Conservation (phyloP, 2,329 filamentous ascomycete genomes). For the Calonectria pauciramosa region DNA sequence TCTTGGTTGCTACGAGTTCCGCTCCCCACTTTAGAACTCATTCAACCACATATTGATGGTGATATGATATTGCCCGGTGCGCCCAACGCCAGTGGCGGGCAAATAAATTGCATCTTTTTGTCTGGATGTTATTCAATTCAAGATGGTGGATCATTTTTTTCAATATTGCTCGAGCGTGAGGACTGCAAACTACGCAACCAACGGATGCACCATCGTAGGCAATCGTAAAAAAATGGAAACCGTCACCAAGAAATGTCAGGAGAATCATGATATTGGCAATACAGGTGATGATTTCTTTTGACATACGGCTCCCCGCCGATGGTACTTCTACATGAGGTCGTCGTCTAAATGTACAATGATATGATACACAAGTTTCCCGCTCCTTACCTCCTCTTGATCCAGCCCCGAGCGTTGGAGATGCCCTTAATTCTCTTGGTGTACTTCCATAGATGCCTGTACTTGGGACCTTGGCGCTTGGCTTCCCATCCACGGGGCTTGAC, state of each 20-base stretch:
- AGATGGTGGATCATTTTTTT: not conserved
- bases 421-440: constrained; percentile 71
- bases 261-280: not conserved
- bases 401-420: constrained; percentile 57
- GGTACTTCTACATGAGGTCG: constrained; percentile 40
- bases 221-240: too few species aligned
- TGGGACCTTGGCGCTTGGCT: constrained; percentile 73
- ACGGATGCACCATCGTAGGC: not conserved
- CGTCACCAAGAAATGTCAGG: not conserved
- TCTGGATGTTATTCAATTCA: not conserved
- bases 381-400: constrained; percentile 56
- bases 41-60: not conserved
- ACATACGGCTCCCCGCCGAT: constrained; percentile 13
- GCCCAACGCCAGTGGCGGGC: too few species aligned
- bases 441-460: constrained; percentile 76
- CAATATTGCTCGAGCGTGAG: not conserved
- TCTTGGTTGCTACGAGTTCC: not conserved
- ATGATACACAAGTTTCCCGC: constrained; percentile 35
- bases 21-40: not conserved
- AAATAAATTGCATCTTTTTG: not conserved
- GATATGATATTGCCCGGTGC: not conserved
- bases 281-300: constrained; percentile 15
- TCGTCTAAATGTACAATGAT: constrained; percentile 47
- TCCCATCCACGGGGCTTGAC: constrained; percentile 76
- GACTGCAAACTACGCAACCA: not conserved